Percentiles rank a stretch among this genome's conserved stretches.
Evolutionary conservation across 495 filamentous ascomycete species (phyloP).

Genomic region (Friedmanniomyces simplex): DNA sequence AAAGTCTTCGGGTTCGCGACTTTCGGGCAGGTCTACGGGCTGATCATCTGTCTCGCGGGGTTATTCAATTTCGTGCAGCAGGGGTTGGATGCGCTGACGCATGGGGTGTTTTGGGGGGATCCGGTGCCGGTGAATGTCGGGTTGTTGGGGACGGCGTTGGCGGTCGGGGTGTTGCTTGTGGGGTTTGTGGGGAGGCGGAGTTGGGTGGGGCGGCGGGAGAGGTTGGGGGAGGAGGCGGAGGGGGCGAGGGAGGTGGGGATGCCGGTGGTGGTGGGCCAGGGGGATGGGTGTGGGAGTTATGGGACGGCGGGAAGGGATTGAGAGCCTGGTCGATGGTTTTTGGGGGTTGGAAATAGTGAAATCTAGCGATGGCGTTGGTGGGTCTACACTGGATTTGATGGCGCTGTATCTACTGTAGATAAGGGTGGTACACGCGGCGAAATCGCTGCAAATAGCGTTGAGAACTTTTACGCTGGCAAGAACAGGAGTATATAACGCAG

Average conservation of each 20-base stretch:
- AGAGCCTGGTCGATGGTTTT: no score
- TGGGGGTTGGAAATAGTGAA: no score
- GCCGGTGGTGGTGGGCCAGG: constrained; percentile 19
- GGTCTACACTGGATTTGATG: no score
- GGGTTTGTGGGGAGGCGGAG: constrained; percentile 31
- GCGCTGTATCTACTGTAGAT: no score
- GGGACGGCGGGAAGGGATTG: constrained; percentile 4
- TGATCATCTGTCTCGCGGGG: constrained; percentile 81
- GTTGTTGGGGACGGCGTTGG: constrained; percentile 48
- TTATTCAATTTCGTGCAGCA: constrained; percentile 80
- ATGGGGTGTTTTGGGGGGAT: constrained; percentile 57
- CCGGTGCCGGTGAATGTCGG: constrained; percentile 71
- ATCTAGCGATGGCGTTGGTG: no score
- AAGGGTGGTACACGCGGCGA: no score
- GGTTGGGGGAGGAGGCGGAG: constrained; percentile 31
- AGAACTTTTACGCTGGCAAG: no score
- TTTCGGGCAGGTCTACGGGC: constrained; percentile 92
- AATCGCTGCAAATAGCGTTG: no score
- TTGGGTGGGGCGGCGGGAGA: constrained; percentile 23
- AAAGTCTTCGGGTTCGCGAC: constrained; percentile 96
- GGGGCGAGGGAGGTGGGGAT: constrained; percentile 29
- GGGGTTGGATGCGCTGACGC: constrained; percentile 69
- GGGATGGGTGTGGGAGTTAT: constrained; percentile 12
- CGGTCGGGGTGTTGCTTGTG: constrained; percentile 34
- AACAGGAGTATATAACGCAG: no score